Evolutionary conservation across 2,329 filamentous ascomycete species (phyloP).

Genomic region (Alternaria gansuensis): DNA sequence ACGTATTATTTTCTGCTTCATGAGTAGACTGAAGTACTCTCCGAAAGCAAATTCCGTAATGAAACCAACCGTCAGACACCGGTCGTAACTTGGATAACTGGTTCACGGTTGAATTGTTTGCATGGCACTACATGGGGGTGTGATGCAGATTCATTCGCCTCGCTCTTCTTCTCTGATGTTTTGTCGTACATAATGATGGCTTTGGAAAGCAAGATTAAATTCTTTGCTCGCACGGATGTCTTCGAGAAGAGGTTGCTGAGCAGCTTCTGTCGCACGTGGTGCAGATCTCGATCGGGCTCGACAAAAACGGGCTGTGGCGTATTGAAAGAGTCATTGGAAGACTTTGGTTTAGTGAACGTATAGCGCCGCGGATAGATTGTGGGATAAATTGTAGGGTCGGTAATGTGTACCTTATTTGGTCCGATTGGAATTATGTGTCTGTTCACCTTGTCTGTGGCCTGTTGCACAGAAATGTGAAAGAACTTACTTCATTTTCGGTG

Average conservation of each 20-base stretch:
- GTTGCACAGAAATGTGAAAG: no score
- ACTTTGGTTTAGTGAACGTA: neutral
- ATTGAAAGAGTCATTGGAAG: neutral
- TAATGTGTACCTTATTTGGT: neutral
- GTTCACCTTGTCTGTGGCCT: neutral
- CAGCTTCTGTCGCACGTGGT: slow-evolving; percentile 4
- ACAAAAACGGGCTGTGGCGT: neutral
- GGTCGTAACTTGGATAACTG: neutral
- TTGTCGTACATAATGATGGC: neutral
- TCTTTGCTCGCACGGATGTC: neutral
- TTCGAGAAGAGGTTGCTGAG: slow-evolving; percentile 10
- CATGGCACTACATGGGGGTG: neutral
- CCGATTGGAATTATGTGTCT: neutral
- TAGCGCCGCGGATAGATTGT: neutral
- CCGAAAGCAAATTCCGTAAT: neutral
- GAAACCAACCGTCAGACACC: neutral
- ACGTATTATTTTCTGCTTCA: neutral
- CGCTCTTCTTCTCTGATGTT: neutral
- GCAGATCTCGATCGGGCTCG: neutral
- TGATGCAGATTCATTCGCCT: neutral
- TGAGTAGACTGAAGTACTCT: neutral
- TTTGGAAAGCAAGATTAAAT: neutral
- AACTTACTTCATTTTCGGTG: neutral
- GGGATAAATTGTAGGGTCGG: neutral
- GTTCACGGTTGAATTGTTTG: neutral